Evolutionary conservation across 108 stramenopile species (phyloP).

Genomic region (Hondaea fermentalgiana): DNA sequence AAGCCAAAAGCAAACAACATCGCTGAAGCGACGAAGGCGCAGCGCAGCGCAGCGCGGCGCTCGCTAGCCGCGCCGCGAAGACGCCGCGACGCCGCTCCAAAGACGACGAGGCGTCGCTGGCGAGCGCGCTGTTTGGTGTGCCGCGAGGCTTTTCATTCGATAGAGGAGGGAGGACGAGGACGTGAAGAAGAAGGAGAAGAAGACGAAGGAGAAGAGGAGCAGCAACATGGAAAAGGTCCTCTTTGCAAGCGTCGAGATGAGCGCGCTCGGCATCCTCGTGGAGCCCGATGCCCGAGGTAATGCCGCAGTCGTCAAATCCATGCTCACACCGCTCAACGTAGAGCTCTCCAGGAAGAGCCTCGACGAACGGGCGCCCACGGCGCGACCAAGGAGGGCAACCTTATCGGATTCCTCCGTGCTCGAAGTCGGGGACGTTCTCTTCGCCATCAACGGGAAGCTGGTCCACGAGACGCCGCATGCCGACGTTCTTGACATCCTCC

Average conservation of each 20-base stretch:
- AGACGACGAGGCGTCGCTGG: no score
- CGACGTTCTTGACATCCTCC: background rate
- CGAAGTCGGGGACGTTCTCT: background rate
- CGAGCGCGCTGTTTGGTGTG: no score
- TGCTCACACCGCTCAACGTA: constrained; percentile 7
- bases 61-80: no score
- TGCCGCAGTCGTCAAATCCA: background rate
- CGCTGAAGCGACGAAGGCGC: no score
- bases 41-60: no score
- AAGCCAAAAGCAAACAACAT: no score
- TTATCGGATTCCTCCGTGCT: background rate
- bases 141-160: no score
- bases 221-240: background rate
- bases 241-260: background rate
- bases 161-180: no score
- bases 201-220: background rate
- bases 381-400: no score
- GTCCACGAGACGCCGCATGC: background rate
- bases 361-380: background rate
- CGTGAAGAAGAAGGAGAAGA: no score
- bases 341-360: background rate
- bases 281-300: background rate
- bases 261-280: background rate
- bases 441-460: background rate
- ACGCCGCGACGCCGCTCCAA: no score